Evolutionary conservation across 2,329 filamentous ascomycete genomes (phyloP), one percentile per base, ranked within the genome.

Genomic region (Cladobotryum protrusum): DNA sequence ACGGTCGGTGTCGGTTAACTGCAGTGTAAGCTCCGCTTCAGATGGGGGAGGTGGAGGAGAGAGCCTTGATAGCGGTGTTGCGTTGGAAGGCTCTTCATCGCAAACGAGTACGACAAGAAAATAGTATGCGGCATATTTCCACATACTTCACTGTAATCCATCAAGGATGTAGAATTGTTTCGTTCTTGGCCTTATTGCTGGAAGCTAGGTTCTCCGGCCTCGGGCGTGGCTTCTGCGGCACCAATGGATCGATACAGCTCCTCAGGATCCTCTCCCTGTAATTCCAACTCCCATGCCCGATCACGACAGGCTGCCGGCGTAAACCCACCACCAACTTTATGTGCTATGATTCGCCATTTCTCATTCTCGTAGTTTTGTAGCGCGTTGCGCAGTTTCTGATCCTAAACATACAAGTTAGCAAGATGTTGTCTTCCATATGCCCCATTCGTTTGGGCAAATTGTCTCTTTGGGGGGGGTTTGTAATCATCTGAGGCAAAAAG

Each of bases 271-370:
- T 72, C 75, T 34, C 71, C 73, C 37, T 71, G 24, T 29, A 29
- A 29, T 29, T 29, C 61, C 40, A 91, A 68, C 68, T 89, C 80
- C 52, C 79, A 72, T 32, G 84, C 85, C 61, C 89, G 86, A 62
- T 95, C 89, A 67, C 86, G 86, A 71, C 91, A 96, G 41, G 90
- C 89, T 34, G 83, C 81, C 37, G 91, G 88, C 35, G 89, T 93
- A 64, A 95, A 95, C 43, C 91, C 90, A 45, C 85, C 87, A 54
- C 91, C 91, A 60, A 96, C 86, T 70, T 95, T 96, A 62, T 87
- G 87, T 52, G 91, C 86, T 55, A 96, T 84, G 63, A 95, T 89
- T 59, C 89, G 86, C 91, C 91, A 96, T 65, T 89, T 89, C 67
- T 96, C 90, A 71, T 86, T 87, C 64, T 93, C 88, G 73, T 92